phyloP scores from a whole-genome alignment of 345 rosid species.

The Eucalyptus cloeziana region DNA sequence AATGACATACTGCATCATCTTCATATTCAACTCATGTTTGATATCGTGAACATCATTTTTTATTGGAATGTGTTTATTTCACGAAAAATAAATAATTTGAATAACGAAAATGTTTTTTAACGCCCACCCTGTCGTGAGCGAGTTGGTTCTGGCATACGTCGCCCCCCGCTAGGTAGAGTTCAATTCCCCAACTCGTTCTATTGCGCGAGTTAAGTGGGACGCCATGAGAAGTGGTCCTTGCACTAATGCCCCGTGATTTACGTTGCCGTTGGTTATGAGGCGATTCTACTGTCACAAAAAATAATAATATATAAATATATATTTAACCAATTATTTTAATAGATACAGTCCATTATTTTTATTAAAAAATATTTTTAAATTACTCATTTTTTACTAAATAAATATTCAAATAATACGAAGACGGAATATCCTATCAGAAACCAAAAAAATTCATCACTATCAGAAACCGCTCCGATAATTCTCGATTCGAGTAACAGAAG shows the following conservation, averaged over 20 bases:
- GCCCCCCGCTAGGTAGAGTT: too few species aligned
- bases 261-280: too few species aligned
- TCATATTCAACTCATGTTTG: accelerated
- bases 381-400: background rate
- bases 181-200: too few species aligned
- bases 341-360: background rate
- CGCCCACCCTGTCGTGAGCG: too few species aligned
- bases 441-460: background rate
- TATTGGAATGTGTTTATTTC: accelerated
- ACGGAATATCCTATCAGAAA: background rate
- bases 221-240: too few species aligned
- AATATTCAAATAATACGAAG: background rate
- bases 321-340: background rate
- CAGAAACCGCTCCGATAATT: background rate
- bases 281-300: too few species aligned
- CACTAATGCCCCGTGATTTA: too few species aligned
- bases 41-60: accelerated
- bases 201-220: too few species aligned
- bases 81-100: too few species aligned
- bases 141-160: too few species aligned
- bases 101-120: accelerated
- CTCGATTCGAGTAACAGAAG: background rate
- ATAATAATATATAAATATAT: too few species aligned
- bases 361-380: background rate
- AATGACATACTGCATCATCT: accelerated